phyloP scores from a whole-genome alignment of 495 filamentous ascomycete genomes.

The Hyaloscypha hepaticicola region DNA sequence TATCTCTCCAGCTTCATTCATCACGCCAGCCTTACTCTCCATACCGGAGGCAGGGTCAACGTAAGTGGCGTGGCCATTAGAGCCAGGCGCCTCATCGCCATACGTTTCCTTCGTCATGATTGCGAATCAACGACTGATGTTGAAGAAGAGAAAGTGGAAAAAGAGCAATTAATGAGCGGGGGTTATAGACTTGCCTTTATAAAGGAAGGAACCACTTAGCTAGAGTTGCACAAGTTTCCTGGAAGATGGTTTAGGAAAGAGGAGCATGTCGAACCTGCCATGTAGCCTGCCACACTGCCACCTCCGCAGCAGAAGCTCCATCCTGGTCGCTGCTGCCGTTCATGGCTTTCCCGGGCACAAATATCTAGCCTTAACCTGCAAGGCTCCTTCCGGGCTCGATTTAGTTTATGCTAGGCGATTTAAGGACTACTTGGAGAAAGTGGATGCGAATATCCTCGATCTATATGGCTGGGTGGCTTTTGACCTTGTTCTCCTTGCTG shows the following conservation, averaged over 20 bases:
- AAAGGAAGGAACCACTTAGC: not conserved
- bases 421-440: not conserved
- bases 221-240: not conserved
- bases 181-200: not conserved
- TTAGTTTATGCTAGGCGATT: not conserved
- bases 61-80: slow-evolving; percentile 18
- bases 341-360: not conserved
- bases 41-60: slow-evolving; percentile 24
- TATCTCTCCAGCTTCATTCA: slow-evolving; percentile 26
- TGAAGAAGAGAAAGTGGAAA: not conserved
- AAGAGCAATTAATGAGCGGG: not conserved
- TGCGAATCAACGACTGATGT: slow-evolving; percentile 3
- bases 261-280: not conserved
- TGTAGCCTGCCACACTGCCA: not conserved
- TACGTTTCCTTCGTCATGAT: slow-evolving; percentile 20
- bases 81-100: slow-evolving; percentile 11
- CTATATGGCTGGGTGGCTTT: not conserved
- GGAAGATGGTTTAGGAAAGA: not conserved
- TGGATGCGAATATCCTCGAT: not conserved
- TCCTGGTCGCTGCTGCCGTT: not conserved
- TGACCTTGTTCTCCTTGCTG: not conserved
- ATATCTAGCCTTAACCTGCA: not conserved
- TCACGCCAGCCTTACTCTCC: slow-evolving; percentile 23
- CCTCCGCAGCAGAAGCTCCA: not conserved
- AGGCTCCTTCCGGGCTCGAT: not conserved